Evolutionary conservation across 2,329 filamentous ascomycete species (phyloP), one percentile per base, ranked within the genome.

Genomic region (Phialemonium atrogriseum): DNA sequence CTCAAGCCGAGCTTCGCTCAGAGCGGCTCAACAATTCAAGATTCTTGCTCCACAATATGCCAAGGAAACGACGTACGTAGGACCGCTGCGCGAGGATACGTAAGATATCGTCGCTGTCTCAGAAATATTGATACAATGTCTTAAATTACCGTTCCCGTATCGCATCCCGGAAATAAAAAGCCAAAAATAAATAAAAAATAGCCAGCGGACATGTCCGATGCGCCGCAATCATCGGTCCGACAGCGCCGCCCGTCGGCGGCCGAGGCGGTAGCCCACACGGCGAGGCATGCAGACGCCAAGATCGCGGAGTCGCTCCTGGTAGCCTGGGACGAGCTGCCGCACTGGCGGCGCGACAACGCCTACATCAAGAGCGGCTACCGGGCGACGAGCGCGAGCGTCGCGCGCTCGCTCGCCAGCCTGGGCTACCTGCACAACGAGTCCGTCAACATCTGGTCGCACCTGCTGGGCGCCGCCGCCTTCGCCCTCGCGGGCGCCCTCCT

Each of bases 391-490:
- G 55, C 62, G 49, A 71, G 66, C 31, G 70, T 70, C 52, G 30
- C 38, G 27, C 46, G 51, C 37, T 68, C 66, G 16, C 45, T 71
- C 28, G 44, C 46, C 27, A 72, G 66, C 30, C 56, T 77, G 26
- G 59, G 60, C 44, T 66, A 66, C 52, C 49, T 76, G 36, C 73
- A 77, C 60, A 77, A 77, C 50, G 73, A 77, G 51, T 67, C 60
- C 23, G 72, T 77, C 54, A 77, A 77, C 55, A 75, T 77, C 50
- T 77, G 71, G 70, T 66, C 72, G 10, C 73, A 77, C 42, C 65
- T 79, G 8, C 47, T 85, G 24, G 86, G 85, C 7, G 73, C 80
- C 9, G 30, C 81, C 2, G 43, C 70, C 21, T 77, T 82, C 35
- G 49, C 73, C 4, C 48, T 64, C 6, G 58, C 63, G 2, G 71